phyloP scores from a whole-genome alignment of 768 basidiomycete genomes.

The Naganishia vaughanmartiniae region DNA sequence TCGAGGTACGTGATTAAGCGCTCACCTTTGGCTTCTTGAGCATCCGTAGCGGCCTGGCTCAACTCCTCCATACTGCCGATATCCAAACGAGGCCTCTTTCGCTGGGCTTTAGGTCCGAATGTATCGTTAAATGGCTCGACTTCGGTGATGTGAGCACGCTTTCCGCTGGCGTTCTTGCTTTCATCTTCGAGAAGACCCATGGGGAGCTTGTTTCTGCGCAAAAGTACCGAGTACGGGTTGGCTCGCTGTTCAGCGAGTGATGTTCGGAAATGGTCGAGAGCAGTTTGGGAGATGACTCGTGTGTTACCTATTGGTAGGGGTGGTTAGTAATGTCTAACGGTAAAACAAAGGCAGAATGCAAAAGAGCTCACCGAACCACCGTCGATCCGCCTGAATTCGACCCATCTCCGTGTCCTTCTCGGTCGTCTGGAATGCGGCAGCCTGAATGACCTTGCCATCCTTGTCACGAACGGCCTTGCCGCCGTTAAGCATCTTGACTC shows the following conservation, averaged over 20 bases:
- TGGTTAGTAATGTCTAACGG: conserved; percentile 44
- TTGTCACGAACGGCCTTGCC: conserved; percentile 87
- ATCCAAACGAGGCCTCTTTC: conserved; percentile 81
- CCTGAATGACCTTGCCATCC: conserved; percentile 87
- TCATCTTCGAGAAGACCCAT: conserved; percentile 94
- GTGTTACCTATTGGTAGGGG: conserved; percentile 69
- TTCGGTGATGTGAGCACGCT: conserved; percentile 91
- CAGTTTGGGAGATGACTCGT: conserved; percentile 93
- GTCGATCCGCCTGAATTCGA: conserved; percentile 85
- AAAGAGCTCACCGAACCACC: conserved; percentile 75
- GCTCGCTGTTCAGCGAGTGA: conserved; percentile 77
- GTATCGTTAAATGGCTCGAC: conserved; percentile 93
- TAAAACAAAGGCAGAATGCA: background rate
- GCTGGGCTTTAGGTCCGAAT: conserved; percentile 91
- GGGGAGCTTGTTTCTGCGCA: conserved; percentile 91
- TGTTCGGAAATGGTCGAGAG: conserved; percentile 91
- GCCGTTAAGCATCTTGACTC: conserved; percentile 87
- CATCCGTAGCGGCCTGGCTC: conserved; percentile 51
- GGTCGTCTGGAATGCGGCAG: conserved; percentile 93
- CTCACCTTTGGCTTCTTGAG: conserved; percentile 57
- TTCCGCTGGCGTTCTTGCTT: conserved; percentile 71
- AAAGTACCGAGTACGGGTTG: conserved; percentile 92
- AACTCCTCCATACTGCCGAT: conserved; percentile 92
- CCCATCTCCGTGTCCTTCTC: conserved; percentile 87
- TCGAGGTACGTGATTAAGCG: background rate